These are phyloP conservation scores for Tympanopsis confertula DNA, from an alignment of 2,329 filamentous ascomycete species.

Conservation along the genomic window DNA sequence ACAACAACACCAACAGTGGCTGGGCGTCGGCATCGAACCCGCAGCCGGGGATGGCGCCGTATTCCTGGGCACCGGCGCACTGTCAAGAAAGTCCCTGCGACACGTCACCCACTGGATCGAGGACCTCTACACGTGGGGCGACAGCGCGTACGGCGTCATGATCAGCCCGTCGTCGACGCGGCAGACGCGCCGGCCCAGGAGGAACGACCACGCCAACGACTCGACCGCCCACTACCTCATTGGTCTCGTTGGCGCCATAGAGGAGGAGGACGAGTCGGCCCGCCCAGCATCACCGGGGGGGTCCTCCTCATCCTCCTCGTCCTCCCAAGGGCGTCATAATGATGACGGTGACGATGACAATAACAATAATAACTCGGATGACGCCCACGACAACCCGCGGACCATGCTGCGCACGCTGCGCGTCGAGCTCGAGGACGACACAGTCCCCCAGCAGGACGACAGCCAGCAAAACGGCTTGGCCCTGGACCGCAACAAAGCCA, in stretches of 20 bases:
- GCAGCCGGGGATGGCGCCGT: conserved; percentile 70
- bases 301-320: too few relatives aligned
- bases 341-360: conserved; percentile 16
- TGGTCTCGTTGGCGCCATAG: conserved; percentile 54
- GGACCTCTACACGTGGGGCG: conserved; percentile 73
- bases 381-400: conserved; percentile 33
- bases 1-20: conserved; percentile 42
- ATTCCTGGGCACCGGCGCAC: conserved; percentile 67
- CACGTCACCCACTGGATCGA: conserved; percentile 79
- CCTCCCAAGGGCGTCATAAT: too few relatives aligned
- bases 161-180: conserved; percentile 65
- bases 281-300: too few relatives aligned
- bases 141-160: conserved; percentile 71
- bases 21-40: conserved; percentile 60
- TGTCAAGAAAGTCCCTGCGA: conserved; percentile 61
- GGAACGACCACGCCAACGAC: conserved; percentile 13
- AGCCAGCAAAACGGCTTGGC: conserved; percentile 20
- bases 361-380: conserved; percentile 15
- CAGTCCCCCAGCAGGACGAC: conserved; percentile 24
- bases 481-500: conserved; percentile 40
- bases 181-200: conserved; percentile 13
- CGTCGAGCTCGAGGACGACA: conserved; percentile 43
- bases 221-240: conserved; percentile 47
- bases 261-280: conserved; percentile 23
- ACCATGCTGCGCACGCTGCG: conserved; percentile 55